Evolutionary conservation across 345 rosid species (phyloP), one percentile per base, ranked within the genome.

Genomic region (Carallia brachiata): DNA sequence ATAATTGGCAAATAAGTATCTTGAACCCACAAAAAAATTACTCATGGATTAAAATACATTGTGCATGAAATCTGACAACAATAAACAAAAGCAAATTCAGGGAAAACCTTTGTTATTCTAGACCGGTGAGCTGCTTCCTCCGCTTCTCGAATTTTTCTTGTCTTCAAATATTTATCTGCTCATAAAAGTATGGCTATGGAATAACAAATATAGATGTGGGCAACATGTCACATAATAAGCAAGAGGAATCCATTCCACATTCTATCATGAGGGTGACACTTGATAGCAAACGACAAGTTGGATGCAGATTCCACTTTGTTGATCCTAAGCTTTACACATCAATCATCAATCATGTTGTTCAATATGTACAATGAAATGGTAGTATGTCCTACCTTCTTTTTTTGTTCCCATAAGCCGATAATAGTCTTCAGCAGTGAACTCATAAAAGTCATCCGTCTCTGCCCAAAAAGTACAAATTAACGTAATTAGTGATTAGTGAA

Each of bases 391-490:
- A 86, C 97, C 97, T 73, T 83, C 86, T 77, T 90, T 95, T 79
- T 81, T 88, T 63, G 84, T 75, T 39, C 79, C 81, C 79, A 79
- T 48, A 62, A 89, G 52, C 13, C 93, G 87, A 63, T 80, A 74
- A 52, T 86, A 95, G 70, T 92, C 97, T 75, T 84, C 90, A 0
- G 97, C 78, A 36, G 96, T 92, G 83, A 95, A 86, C 79, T 92
- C 96, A 58, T 86, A 95, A 72, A 82, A 90, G 60, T 87, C 99
- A 81, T 95, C 99, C 4, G 92, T 83, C 97, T 60, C 97, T 86
- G 83, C 59, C 30, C 55, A 71, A 30, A 72, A 63, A 72, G 56
- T 18, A 52, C 47, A 58, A 67, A 71, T 8, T 23, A 40, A 50
- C 18, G 16, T 3, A 56, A 9, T 7, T 56, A 66, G 48, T 19